Conservation (phyloP, 495 filamentous ascomycete species). For the Glarea lozoyensis region DNA sequence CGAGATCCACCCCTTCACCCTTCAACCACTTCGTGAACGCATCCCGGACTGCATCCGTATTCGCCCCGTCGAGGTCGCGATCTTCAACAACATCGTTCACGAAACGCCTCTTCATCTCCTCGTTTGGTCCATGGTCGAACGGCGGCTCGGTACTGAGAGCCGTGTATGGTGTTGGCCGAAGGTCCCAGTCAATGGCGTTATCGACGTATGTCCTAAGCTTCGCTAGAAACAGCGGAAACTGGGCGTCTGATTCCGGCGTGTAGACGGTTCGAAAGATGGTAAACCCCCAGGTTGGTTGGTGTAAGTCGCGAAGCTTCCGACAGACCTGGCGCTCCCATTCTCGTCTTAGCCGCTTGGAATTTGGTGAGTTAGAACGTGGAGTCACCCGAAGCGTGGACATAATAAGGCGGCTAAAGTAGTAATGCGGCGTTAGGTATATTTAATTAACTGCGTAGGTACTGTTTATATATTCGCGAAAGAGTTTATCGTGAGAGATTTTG, state of each 20-base stretch:
- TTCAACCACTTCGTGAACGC: slow-evolving; percentile 7
- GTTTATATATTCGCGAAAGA: too few relatives aligned
- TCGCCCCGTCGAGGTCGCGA: slow-evolving; percentile 3
- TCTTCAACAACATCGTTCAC: slow-evolving; percentile 8
- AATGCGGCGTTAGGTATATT: background rate
- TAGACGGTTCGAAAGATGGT: slow-evolving; percentile 12
- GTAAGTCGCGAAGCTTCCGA: background rate
- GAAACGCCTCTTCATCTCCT: slow-evolving; percentile 9
- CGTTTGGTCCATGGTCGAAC: slow-evolving; percentile 5
- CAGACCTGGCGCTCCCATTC: background rate
- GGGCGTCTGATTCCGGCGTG: slow-evolving; percentile 7
- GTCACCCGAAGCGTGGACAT: background rate
- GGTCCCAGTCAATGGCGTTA: slow-evolving; percentile 5
- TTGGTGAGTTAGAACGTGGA: too few relatives aligned
- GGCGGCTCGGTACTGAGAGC: slow-evolving; percentile 3
- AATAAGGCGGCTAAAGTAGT: background rate
- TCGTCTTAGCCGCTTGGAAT: too few relatives aligned
- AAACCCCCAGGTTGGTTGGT: slow-evolving; percentile 7
- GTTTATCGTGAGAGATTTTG: too few relatives aligned
- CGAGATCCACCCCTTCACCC: slow-evolving; percentile 7
- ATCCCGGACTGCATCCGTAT: slow-evolving; percentile 3
- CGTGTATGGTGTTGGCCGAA: slow-evolving; percentile 1
- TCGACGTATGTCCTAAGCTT: slow-evolving; percentile 7
- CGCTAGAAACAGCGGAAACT: slow-evolving; percentile 4
- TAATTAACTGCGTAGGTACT: too few relatives aligned